These are phyloP conservation scores for Eucalyptus sp. DNA, from an alignment of 345 rosid species.

Conservation along the genomic window DNA sequence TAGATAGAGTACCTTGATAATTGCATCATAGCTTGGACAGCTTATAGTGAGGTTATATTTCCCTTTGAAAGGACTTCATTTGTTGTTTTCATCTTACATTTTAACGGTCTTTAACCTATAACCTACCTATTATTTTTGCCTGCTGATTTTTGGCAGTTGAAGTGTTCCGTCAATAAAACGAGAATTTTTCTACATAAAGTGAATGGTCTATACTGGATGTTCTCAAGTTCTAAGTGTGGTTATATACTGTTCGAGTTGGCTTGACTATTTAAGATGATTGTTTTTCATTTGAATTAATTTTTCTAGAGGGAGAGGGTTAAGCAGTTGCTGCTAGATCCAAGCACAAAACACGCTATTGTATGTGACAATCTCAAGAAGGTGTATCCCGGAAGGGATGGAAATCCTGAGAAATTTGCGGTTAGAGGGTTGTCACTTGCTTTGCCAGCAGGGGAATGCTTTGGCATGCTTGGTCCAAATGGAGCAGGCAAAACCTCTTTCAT, in stretches of 20 bases:
- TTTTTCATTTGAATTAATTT: neutral
- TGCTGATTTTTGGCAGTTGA: neutral
- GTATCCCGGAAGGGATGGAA: conserved; percentile 86
- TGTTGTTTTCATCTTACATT: neutral
- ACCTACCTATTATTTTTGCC: neutral
- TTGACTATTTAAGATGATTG: neutral
- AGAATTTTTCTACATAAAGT: neutral
- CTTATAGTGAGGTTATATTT: neutral
- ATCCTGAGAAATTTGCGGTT: conserved; percentile 78
- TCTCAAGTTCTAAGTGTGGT: neutral
- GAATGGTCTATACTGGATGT: neutral
- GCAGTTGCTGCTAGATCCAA: conserved; percentile 46
- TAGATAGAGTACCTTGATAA: neutral
- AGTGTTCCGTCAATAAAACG: neutral
- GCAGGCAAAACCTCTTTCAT: conserved; percentile 98
- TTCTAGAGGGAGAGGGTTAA: conserved; percentile 72
- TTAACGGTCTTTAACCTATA: neutral
- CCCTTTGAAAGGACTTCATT: neutral
- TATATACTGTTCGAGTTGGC: neutral
- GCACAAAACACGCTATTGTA: conserved; percentile 43
- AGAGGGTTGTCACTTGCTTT: conserved; percentile 84
- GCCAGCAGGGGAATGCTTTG: conserved; percentile 92
- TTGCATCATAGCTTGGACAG: neutral
- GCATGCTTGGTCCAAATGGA: conserved; percentile 97
- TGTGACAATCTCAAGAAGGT: conserved; percentile 67